Base-by-base conservation (phyloP, 2,329 filamentous ascomycete genomes). In the Diaporthe sp. region DNA sequence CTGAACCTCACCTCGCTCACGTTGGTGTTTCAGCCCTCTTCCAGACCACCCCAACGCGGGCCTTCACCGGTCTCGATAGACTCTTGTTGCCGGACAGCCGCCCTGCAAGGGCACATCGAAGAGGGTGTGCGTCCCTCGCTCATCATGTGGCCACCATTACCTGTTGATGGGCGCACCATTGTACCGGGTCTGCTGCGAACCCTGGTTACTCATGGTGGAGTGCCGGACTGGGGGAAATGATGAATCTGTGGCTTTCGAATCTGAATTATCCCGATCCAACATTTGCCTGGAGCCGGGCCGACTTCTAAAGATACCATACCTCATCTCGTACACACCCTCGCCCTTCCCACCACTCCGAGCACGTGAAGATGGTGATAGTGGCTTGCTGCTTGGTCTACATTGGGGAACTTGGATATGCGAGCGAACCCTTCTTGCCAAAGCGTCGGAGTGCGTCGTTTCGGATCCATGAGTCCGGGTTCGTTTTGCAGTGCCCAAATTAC, bases 11-110 rank as follows among this genome's bases (percentile, higher is more conserved):
- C 47, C 33, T 50, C 45, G 25, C 28, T 75, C 58, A 40, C 64
- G 71, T 68, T 61, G 67, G 47, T 50, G 68, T 74, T 74, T 55
- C 67, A 38, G 38, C 57, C 54, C 61, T 72, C 55, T 42, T 42
- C 60, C 52, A 55, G 68, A 50, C 30, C 52, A 13, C 61, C 35
- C 67, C 38, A 47, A 69, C 72, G 68, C 28, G 52, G 52, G 57
- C 50, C 72, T 45, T 76, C 61, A 76, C 72, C 74, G 74, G 74
- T 74, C 55, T 76, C 54, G 54, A 76, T 64, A 72, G 60, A 61
- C 61, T 76, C 72, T 57, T 66, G 57, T 71, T 66, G 68, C 71
- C 42, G 54, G 40, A 33, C 55, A 68, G 28, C 74, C 58, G 68
- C 54, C 60, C 72, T 76, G 74, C 72, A 76, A 76, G 74, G 74